phyloP scores from a whole-genome alignment of 1,284 basidiomycete species.

The Melampsora larici-populina region DNA sequence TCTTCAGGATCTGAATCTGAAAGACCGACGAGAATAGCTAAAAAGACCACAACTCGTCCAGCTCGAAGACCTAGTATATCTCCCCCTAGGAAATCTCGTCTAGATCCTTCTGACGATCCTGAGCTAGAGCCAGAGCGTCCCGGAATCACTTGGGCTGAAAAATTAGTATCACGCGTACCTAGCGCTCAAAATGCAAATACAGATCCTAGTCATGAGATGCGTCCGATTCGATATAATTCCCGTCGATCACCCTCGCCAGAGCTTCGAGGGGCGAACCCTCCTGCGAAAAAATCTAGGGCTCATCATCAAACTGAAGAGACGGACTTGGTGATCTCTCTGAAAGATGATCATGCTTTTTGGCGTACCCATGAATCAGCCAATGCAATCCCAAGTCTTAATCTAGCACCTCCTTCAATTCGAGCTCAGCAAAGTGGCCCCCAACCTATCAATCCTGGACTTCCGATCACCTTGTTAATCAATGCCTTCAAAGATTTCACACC shows the following conservation, averaged over 20 bases:
- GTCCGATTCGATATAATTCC: background rate
- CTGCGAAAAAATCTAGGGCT: background rate
- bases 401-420: conserved; percentile 18
- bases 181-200: background rate
- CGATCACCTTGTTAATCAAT: background rate
- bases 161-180: conserved; percentile 5
- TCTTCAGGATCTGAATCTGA: background rate
- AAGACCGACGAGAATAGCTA: background rate
- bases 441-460: background rate
- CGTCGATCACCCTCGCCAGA: background rate
- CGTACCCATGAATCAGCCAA: conserved; percentile 30
- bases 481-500: conserved; percentile 35
- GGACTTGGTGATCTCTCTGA: conserved; percentile 18
- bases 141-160: conserved; percentile 21
- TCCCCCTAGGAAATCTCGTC: background rate
- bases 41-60: background rate
- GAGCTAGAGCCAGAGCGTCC: background rate
- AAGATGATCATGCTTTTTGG: conserved; percentile 40
- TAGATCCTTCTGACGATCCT: background rate
- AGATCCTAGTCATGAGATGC: background rate
- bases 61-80: background rate
- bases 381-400: conserved; percentile 15
- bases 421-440: background rate
- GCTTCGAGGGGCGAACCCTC: background rate
- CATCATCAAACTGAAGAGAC: background rate